Evolutionary conservation across 1,284 basidiomycete species (phyloP).

Genomic region (Puccinia triticina): DNA sequence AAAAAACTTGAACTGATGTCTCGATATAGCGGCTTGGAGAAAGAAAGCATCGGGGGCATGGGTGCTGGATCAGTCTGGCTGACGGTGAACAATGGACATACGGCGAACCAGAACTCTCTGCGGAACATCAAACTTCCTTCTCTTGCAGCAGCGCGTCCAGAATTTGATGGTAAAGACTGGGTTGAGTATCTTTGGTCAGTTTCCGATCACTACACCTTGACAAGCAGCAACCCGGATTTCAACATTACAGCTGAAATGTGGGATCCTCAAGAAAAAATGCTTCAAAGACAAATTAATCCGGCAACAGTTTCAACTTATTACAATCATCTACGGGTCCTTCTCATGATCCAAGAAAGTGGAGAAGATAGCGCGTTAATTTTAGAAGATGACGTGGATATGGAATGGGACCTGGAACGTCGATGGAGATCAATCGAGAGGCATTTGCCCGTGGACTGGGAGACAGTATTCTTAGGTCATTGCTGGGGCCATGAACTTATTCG

Average conservation of each 20-base stretch:
- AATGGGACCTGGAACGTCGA: constrained; percentile 67
- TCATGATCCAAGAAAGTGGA: constrained; percentile 57
- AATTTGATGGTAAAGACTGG: constrained; percentile 49
- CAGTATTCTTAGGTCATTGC: constrained; percentile 71
- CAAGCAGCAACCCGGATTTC: constrained; percentile 39
- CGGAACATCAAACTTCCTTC: constrained; percentile 31
- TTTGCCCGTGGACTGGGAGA: constrained; percentile 72
- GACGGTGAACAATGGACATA: constrained; percentile 41
- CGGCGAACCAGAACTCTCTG: constrained; percentile 5
- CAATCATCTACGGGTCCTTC: constrained; percentile 69
- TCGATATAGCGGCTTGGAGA: constrained; percentile 24
- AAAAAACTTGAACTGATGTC: constrained; percentile 53
- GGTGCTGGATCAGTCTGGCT: constrained; percentile 53
- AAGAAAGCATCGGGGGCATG: constrained; percentile 53
- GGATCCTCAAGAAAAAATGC: constrained; percentile 54
- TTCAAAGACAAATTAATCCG: constrained; percentile 58
- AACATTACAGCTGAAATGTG: constrained; percentile 53
- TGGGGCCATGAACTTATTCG: constrained; percentile 57
- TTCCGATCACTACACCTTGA: constrained; percentile 52
- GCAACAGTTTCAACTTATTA: constrained; percentile 73
- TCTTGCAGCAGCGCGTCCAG: constrained; percentile 10
- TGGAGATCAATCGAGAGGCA: constrained; percentile 66
- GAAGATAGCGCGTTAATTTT: constrained; percentile 66
- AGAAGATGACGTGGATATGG: constrained; percentile 80
- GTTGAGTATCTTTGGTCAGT: constrained; percentile 52